A percentile compares a stretch with the other conserved stretches of the same genome.
phyloP scores from a whole-genome alignment of 2,329 filamentous ascomycete genomes.

The Epichloe coenophiala region DNA sequence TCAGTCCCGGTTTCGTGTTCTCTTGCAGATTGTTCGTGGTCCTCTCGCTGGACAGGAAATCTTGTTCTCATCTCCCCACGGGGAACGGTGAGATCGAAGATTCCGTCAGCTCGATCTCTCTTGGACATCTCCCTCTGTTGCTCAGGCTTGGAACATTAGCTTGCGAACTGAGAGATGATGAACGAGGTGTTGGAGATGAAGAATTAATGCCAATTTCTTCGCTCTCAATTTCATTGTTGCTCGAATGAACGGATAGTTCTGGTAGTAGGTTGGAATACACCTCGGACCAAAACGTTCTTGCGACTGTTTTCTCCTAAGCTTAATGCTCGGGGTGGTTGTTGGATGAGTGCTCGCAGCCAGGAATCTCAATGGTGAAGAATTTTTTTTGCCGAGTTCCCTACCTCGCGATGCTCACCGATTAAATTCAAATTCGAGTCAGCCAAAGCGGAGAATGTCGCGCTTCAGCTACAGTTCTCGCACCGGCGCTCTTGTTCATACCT shows the following conservation, averaged over 20 bases:
- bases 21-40: constrained; percentile 64
- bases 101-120: constrained; percentile 69
- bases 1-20: constrained; percentile 34
- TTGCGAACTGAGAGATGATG: constrained; percentile 45
- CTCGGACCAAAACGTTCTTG: constrained; percentile 9
- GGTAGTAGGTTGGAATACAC: constrained; percentile 15
- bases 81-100: constrained; percentile 14
- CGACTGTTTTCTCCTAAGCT: constrained; percentile 25
- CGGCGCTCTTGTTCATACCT: constrained; percentile 57
- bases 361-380: not conserved
- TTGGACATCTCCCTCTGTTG: constrained; percentile 44
- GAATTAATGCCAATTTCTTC: constrained; percentile 39
- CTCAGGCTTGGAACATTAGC: constrained; percentile 30
- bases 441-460: constrained; percentile 83
- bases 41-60: constrained; percentile 57
- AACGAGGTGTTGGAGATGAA: constrained; percentile 72
- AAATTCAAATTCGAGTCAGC: constrained; percentile 74
- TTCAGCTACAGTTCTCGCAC: constrained; percentile 86
- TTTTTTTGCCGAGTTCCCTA: constrained; percentile 1
- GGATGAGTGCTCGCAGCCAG: constrained; percentile 42
- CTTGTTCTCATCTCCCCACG: constrained; percentile 8
- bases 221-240: constrained; percentile 65
- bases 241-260: constrained; percentile 5
- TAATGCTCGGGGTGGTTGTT: constrained; percentile 55
- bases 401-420: constrained; percentile 50